These are phyloP conservation scores for Amesomyces nigricolor DNA, from an alignment of 2,329 filamentous ascomycete species.

Conservation along the genomic window DNA sequence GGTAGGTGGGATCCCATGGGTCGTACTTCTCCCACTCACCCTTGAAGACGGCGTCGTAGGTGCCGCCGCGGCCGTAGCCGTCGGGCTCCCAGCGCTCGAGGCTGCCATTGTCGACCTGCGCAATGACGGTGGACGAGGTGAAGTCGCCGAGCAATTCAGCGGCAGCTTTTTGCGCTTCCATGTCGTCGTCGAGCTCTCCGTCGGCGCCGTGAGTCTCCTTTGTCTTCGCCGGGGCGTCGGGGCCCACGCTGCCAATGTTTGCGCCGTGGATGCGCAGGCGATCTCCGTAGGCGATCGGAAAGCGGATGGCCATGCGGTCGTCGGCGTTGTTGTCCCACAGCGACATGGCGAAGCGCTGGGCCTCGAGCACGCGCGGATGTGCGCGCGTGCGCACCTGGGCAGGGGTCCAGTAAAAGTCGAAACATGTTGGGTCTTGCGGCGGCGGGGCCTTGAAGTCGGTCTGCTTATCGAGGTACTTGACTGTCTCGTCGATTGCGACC, in stretches of 20 bases:
- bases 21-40: constrained; percentile 53
- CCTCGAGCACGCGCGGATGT: constrained; percentile 56
- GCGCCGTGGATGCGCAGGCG: constrained; percentile 61
- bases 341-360: constrained; percentile 61
- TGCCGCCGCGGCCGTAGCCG: constrained; percentile 57
- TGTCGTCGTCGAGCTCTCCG: constrained; percentile 28
- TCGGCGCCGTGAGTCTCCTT: constrained; percentile 28
- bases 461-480: constrained; percentile 51
- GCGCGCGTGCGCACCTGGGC: constrained; percentile 63
- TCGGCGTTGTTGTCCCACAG: constrained; percentile 55
- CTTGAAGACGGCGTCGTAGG: constrained; percentile 49
- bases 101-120: constrained; percentile 66
- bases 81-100: constrained; percentile 66
- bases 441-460: constrained; percentile 49
- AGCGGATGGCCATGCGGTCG: constrained; percentile 53
- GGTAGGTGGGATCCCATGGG: constrained; percentile 50
- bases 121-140: constrained; percentile 48
- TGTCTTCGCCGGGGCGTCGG: constrained; percentile 27
- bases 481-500: constrained; percentile 52
- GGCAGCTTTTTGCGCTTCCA: constrained; percentile 37
- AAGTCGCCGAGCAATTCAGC: constrained; percentile 29
- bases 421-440: constrained; percentile 60
- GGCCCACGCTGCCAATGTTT: constrained; percentile 29
- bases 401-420: constrained; percentile 69
- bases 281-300: constrained; percentile 64